A percentile compares a stretch with the other conserved stretches of the same genome.
phyloP scores from a whole-genome alignment of 2,329 filamentous ascomycete genomes.

The Fusarium hostae region DNA sequence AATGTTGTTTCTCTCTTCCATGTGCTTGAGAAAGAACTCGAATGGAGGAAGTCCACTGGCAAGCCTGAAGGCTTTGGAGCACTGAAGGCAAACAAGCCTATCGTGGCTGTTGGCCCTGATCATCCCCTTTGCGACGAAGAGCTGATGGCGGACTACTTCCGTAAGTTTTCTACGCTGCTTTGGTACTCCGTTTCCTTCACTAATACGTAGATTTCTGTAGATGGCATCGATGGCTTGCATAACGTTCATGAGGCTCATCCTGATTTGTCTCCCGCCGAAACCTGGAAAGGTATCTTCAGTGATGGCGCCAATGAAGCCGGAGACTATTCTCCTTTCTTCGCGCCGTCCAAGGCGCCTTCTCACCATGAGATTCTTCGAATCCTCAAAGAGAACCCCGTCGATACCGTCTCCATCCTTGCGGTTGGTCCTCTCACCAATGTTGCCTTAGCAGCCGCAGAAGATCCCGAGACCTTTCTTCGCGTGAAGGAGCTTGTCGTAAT shows the following conservation, averaged over 20 bases:
- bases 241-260: conserved; percentile 80
- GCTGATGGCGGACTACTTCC: conserved; percentile 87
- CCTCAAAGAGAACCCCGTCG: conserved; percentile 80
- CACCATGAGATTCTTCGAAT: conserved; percentile 91
- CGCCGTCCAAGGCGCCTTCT: conserved; percentile 76
- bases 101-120: conserved; percentile 87
- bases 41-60: conserved; percentile 80
- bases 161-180: conserved; percentile 62
- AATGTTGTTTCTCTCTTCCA: conserved; percentile 94
- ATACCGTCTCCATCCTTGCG: conserved; percentile 89
- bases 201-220: conserved; percentile 55
- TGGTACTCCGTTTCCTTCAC: background rate
- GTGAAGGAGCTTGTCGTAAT: conserved; percentile 95
- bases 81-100: conserved; percentile 77
- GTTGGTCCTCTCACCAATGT: conserved; percentile 95
- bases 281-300: conserved; percentile 76
- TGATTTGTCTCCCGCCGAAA: conserved; percentile 77
- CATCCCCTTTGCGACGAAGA: conserved; percentile 86
- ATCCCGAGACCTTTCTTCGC: conserved; percentile 87
- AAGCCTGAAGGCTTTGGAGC: conserved; percentile 76
- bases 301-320: conserved; percentile 52
- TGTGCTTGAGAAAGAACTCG: conserved; percentile 87
- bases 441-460: conserved; percentile 86
- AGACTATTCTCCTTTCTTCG: conserved; percentile 72
- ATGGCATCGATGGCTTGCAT: conserved; percentile 80